These are phyloP conservation scores for Bolboschoenoplectus hybrid DNA, from an alignment of 202 grass and related monocot species.

Conservation along the genomic window DNA sequence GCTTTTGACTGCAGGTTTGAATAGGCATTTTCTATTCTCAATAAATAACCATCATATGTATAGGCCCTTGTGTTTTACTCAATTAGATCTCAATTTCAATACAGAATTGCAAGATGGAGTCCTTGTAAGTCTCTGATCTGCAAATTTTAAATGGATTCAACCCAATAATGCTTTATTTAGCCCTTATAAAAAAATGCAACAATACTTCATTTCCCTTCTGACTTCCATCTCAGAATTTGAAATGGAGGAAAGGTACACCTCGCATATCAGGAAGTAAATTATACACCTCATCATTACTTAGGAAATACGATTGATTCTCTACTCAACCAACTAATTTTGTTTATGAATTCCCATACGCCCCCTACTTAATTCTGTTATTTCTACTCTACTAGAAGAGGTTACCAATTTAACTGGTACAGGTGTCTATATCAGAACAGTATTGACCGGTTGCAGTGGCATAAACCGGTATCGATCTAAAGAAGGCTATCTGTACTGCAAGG, in stretches of 20 bases:
- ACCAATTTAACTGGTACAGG: background rate
- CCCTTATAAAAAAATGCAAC: background rate
- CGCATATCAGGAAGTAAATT: background rate
- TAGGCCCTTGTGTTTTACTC: background rate
- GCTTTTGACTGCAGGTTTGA: slow-evolving; percentile 5
- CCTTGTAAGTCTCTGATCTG: background rate
- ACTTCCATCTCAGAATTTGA: background rate
- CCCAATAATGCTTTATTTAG: background rate
- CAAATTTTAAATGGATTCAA: background rate
- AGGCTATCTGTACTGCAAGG: background rate
- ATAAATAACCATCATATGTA: background rate
- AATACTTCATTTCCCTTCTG: background rate
- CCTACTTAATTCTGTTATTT: background rate
- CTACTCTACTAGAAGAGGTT: background rate
- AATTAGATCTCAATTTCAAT: background rate
- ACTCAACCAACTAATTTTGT: background rate
- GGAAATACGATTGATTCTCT: background rate
- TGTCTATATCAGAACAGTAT: background rate
- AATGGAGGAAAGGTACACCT: background rate
- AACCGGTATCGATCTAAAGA: background rate
- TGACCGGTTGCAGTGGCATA: slow-evolving; percentile 3
- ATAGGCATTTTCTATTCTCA: slow-evolving; percentile 10
- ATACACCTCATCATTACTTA: background rate
- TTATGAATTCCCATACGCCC: background rate
- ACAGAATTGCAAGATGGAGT: background rate